Evolutionary conservation across 768 basidiomycete genomes (phyloP).

Genomic region (Mycena kentingensis): DNA sequence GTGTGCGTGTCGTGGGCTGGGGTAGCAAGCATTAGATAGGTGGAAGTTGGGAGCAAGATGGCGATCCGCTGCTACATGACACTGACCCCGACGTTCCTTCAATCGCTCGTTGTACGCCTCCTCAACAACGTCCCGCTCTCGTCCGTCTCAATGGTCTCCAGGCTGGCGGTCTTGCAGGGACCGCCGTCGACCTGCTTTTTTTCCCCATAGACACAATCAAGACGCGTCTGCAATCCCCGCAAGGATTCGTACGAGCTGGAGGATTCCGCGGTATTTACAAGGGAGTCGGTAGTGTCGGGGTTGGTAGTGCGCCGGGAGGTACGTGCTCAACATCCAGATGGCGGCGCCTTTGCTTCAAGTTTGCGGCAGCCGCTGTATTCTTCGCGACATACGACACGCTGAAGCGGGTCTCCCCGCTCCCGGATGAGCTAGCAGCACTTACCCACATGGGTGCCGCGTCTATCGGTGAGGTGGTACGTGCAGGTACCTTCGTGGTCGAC

Average conservation of each 20-base stretch:
- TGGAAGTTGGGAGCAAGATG: too few species aligned
- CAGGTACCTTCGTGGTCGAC: slow-evolving; percentile 6
- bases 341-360: slow-evolving; percentile 1
- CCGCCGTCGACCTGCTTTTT: slow-evolving; percentile 91
- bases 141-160: slow-evolving; percentile 26
- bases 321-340: slow-evolving; percentile 21
- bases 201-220: slow-evolving; percentile 98
- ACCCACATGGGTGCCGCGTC: slow-evolving; percentile 54
- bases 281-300: slow-evolving; percentile 90
- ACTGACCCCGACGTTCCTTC: slow-evolving; percentile 34
- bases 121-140: slow-evolving; percentile 11
- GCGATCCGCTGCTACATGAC: too few species aligned
- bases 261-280: slow-evolving; percentile 92
- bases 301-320: slow-evolving; percentile 97
- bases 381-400: slow-evolving; percentile 92
- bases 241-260: slow-evolving; percentile 84
- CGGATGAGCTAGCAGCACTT: slow-evolving; percentile 57
- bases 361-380: slow-evolving; percentile 81
- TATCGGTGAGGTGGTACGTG: slow-evolving; percentile 56
- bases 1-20: too few species aligned
- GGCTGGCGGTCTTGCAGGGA: slow-evolving; percentile 85
- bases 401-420: slow-evolving; percentile 71
- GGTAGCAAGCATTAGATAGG: too few species aligned
- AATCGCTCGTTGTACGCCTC: slow-evolving; percentile 40
- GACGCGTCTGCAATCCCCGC: slow-evolving; percentile 86